Evolutionary conservation across 495 filamentous ascomycete species (phyloP), one percentile per base, ranked within the genome.

Genomic region (Aspergillus ellipticus): DNA sequence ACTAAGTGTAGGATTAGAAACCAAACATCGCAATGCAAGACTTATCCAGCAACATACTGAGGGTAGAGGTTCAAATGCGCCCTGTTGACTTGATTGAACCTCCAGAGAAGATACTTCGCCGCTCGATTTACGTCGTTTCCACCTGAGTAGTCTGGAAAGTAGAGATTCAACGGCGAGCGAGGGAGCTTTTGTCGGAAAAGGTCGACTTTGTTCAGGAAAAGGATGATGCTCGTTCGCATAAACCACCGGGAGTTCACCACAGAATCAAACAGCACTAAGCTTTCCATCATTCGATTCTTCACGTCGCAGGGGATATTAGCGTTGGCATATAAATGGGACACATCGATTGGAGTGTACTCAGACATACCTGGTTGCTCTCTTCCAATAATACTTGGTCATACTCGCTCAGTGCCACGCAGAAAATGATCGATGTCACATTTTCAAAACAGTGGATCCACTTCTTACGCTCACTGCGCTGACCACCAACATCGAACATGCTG

Each of bases 401-500:
- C 71, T 98, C 94, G 79, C 95, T 97, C 60, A 98, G 76, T 17
- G 94, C 95, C 42, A 98, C 94, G 63, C 94, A 97, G 76, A 98
- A 98, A 63, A 98, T 97, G 71, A 98, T 98, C n/a, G 94, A 98
- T 9, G 94, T 98, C 60, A 98, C 94, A 60, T 97, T 96, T 70
- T 98, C 94, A 69, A 98, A 98, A 77, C 94, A 98, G 74, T 98
- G 94, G 64, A 98, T 98, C 94, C 94, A 98, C 74, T 98, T 98
- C 75, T 98, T 98, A 51, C 94, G 84, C 70, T 98, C 94, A 70
- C 92, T 96, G 61, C 94, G 79, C 75, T 98, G 94, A 29, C 94
- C 94, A 55, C 94, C 94, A 19, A 98, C 94, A 70, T 98, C 94
- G 68, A 98, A 98, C 94, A 98, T 98, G 79, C 92, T 96, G 59